Base-by-base conservation (phyloP, 228 moss, liverwort and hornwort species). In the Sphagnum magellanicum region DNA sequence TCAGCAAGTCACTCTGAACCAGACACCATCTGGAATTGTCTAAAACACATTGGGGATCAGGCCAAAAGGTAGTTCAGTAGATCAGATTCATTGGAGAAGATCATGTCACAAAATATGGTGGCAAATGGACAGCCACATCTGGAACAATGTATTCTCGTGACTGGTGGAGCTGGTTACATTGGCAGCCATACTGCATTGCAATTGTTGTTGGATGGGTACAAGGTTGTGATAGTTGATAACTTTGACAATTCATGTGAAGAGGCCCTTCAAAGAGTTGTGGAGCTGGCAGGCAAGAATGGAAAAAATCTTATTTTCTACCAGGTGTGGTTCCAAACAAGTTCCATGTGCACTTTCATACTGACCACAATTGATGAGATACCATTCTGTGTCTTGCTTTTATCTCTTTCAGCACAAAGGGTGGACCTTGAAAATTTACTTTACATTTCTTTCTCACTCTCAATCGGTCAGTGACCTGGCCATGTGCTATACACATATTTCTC, bases 91-190 rank as follows among this genome's bases (percentile, higher is more conserved):
- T 32, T 32, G 69, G 50, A 74, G 50, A 49, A 52, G 15, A 61
- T 53, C 70, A 61, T 59, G 48, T 46, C 73, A 65, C 14, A 50
- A 57, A 72, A 63, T 17, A 81, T 82, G 77, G 70, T 80, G 65
- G 16, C 63, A 51, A 85, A 87, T 69, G 86, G 90, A 50, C 71
- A 66, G 62, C 48, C 66, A 61, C 80, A 78, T 68, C 74, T 67
- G 5, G 87, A 87, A 79, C 82, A 80, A 49, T 91, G 88, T 75
- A 89, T 96, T 72, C 68, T 96, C 52, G 93, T 96, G 59, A 92
- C 96, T 0, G 92, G 92, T 50, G 96, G 93, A 71, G 96, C 92
- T 49, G 96, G 96, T 51, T 92, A 96, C 73, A 96, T 92, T 72
- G 96, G 96, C 11, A 91, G 86, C 67, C 92, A 95, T 53, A 91